Evolutionary conservation across 2,329 filamentous ascomycete genomes (phyloP), one percentile per base, ranked within the genome.

Genomic region (Exophiala bonariae): DNA sequence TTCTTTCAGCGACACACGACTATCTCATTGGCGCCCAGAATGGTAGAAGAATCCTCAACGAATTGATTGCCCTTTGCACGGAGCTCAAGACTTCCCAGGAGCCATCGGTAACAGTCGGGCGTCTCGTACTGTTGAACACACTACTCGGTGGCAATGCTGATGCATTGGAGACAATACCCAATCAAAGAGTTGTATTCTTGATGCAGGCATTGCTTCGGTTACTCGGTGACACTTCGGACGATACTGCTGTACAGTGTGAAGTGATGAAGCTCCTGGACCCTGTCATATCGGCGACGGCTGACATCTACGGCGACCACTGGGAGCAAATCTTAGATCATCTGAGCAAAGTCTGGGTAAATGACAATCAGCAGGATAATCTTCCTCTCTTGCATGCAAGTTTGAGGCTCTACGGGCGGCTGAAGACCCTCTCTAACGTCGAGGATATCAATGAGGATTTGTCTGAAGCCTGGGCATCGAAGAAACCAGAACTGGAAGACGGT

Each of bases 231-330:
- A 50, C 61, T 89, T 43, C 70, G 79, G 65, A 54, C 55, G 22
- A 41, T 5, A 46, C 61, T 10, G 60, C 56, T 7, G 41, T 70
- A 32, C 63, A 60, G 47, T 61, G 70, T 1, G 70, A 74, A 52
- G 64, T 67, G 1, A 54, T 72, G 33, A 69, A 68, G 49, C 64
- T 70, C 4, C 59, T 85, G 39, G 63, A 67, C 2, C 68, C 73
- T 3, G 70, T 96, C 3, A 67, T 96, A 0, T 87, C 88, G 2
- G 79, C 79, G 32, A 85, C 96, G 58, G 80, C 82, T 49, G 86
- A 90, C 37, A 82, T 96, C 1, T 96, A 96, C 59, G 93, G 92
- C 1, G 81, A 87, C 0, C 88, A 96, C 62, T 99, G 93, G 93
- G 79, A 84, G 41, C 79, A 79, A 38, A 67, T 78, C 0, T 67